A percentile compares a stretch with the other conserved stretches of the same genome.
phyloP scores from a whole-genome alignment of 495 filamentous ascomycete genomes.

The Letharia columbiana region DNA sequence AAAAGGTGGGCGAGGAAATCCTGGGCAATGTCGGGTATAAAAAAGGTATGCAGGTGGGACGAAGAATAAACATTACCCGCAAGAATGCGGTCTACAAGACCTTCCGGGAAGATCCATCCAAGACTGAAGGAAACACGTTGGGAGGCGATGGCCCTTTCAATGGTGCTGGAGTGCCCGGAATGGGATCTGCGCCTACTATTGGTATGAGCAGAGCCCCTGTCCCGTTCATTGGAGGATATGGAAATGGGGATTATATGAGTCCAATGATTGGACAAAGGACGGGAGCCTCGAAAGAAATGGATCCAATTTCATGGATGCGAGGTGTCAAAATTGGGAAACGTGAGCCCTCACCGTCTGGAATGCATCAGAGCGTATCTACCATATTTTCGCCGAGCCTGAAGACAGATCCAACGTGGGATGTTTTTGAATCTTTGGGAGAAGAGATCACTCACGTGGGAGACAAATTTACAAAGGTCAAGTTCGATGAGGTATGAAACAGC shows the following conservation, averaged over 20 bases:
- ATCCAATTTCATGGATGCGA: slow-evolving; percentile 87
- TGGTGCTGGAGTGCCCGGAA: slow-evolving; percentile 14
- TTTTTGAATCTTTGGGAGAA: slow-evolving; percentile 71
- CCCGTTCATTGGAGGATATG: slow-evolving; percentile 36
- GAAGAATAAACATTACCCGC: slow-evolving; percentile 65
- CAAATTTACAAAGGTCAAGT: slow-evolving; percentile 74
- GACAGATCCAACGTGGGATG: slow-evolving; percentile 52
- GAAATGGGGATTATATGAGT: slow-evolving; percentile 39
- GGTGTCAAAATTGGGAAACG: slow-evolving; percentile 74
- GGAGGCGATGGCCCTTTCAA: neutral
- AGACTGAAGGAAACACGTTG: neutral
- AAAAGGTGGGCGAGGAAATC: slow-evolving; percentile 57
- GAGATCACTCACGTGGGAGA: slow-evolving; percentile 79
- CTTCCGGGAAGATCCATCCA: slow-evolving; percentile 53
- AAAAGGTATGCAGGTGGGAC: slow-evolving; percentile 55
- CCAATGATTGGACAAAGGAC: slow-evolving; percentile 52
- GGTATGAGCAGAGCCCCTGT: slow-evolving; percentile 47
- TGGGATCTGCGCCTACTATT: slow-evolving; percentile 28
- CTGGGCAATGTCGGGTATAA: slow-evolving; percentile 68
- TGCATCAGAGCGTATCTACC: slow-evolving; percentile 25
- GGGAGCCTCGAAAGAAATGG: slow-evolving; percentile 48
- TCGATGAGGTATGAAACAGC: slow-evolving; percentile 56
- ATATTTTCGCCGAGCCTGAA: slow-evolving; percentile 22
- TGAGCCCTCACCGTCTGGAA: slow-evolving; percentile 30
- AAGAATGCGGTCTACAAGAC: slow-evolving; percentile 79